Evolutionary conservation across 2,329 filamentous ascomycete species (phyloP).

Genomic region (Stachybotrys echinatus): DNA sequence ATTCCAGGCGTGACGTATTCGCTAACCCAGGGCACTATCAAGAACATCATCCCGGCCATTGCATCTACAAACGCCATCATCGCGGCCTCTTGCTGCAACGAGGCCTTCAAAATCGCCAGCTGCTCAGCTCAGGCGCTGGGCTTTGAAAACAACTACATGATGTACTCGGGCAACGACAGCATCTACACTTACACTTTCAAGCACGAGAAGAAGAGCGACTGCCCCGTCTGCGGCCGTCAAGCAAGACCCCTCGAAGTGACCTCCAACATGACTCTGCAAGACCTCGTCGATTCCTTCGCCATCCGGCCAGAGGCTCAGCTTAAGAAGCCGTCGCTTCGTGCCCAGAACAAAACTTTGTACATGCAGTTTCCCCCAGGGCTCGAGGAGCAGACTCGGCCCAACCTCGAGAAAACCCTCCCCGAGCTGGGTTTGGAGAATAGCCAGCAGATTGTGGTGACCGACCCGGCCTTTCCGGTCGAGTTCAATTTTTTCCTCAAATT

Average conservation of each 20-base stretch:
- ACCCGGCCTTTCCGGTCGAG: constrained; percentile 79
- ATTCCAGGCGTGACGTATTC: constrained; percentile 92
- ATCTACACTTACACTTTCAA: constrained; percentile 98
- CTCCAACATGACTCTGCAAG: constrained; percentile 66
- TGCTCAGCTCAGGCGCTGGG: constrained; percentile 75
- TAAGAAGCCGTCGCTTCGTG: constrained; percentile 84
- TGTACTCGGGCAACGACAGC: constrained; percentile 94
- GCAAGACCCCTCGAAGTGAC: constrained; percentile 71
- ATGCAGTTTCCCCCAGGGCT: constrained; percentile 79
- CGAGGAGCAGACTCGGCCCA: constrained; percentile 78
- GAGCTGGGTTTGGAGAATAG: constrained; percentile 71
- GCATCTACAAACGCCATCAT: constrained; percentile 97
- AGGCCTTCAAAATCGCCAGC: constrained; percentile 91
- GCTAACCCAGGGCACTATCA: constrained; percentile 94
- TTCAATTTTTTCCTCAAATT: constrained; percentile 53
- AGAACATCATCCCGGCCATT: constrained; percentile 98
- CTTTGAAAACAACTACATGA: constrained; percentile 89
- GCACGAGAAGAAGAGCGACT: constrained; percentile 90
- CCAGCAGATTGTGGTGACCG: constrained; percentile 86
- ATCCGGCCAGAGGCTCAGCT: constrained; percentile 84
- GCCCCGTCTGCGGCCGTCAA: constrained; percentile 84
- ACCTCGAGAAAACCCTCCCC: constrained; percentile 70
- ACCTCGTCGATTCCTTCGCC: constrained; percentile 80
- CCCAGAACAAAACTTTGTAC: constrained; percentile 78
- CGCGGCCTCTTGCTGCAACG: constrained; percentile 91